These are phyloP conservation scores for Xylariomycetidae sp. DNA, from an alignment of 2,329 filamentous ascomycete genomes.

Conservation along the genomic window DNA sequence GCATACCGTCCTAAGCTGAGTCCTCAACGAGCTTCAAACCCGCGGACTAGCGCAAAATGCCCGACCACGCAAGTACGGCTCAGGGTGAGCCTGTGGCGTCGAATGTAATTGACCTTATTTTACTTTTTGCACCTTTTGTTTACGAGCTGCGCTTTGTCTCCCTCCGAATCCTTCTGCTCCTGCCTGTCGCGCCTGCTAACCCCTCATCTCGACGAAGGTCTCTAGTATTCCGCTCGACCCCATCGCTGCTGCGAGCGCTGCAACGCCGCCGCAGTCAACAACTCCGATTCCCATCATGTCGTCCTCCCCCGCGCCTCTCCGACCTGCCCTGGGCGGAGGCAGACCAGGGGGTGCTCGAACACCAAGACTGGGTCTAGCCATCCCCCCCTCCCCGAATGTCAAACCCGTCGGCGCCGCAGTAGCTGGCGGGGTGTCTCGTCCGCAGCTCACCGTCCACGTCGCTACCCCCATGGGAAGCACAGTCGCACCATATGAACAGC, in stretches of 20 bases:
- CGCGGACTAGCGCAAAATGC: constrained; percentile 18
- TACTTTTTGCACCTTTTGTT: constrained; percentile 2
- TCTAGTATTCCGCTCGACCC: constrained; percentile 19
- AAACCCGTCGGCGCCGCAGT: constrained; percentile 62
- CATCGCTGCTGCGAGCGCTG: constrained; percentile 15
- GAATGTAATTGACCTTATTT: constrained; percentile 23
- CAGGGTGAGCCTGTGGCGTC: constrained; percentile 21
- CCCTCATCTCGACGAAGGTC: constrained; percentile 16
- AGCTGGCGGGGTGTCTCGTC: constrained; percentile 40
- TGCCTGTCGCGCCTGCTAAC: constrained; percentile 21
- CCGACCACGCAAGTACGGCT: constrained; percentile 22
- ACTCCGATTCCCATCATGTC: constrained; percentile 55
- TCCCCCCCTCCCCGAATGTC: constrained; percentile 78
- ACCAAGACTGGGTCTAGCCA: constrained; percentile 80
- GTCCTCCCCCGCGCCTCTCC: constrained; percentile 72
- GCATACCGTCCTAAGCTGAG: constrained; percentile 15
- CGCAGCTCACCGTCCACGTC: constrained; percentile 70
- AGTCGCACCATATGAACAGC: constrained; percentile 63
- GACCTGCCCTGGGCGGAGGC: constrained; percentile 71
- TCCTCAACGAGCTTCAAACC: constrained; percentile 15
- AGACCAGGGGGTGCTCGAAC: constrained; percentile 57
- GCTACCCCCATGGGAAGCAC: constrained; percentile 84
- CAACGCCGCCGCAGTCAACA: constrained; percentile 20
- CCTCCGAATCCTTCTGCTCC: constrained; percentile 5
- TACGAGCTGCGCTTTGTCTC: constrained; percentile 2